Percentiles rank a stretch among this genome's conserved stretches.
Evolutionary conservation across 768 basidiomycete species (phyloP).

Genomic region (Scleroderma citrinum): DNA sequence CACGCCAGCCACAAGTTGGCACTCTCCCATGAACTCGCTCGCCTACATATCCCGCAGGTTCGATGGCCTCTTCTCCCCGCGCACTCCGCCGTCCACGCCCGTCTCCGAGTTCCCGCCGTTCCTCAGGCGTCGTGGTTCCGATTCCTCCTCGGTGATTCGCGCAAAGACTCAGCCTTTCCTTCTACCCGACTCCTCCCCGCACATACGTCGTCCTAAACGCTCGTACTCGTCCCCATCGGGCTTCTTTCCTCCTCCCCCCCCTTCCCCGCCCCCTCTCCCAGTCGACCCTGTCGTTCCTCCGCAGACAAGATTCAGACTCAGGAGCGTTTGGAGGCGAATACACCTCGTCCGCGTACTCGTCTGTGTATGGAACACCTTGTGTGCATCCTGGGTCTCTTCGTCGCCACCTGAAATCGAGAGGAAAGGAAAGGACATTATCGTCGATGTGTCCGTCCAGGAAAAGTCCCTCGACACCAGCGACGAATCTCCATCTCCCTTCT

Average conservation of each 20-base stretch:
- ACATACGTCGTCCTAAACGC: slow-evolving; percentile 37
- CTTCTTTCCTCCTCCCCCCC: slow-evolving; percentile 35
- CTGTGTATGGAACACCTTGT: slow-evolving; percentile 63
- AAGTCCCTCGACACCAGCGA: slow-evolving; percentile 4
- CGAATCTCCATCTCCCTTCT: slow-evolving; percentile 14
- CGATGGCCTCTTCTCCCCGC: slow-evolving; percentile 63
- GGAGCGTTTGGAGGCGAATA: slow-evolving; percentile 46
- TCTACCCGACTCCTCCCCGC: slow-evolving; percentile 29
- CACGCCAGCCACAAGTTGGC: neutral
- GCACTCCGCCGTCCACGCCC: slow-evolving; percentile 55
- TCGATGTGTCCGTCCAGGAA: slow-evolving; percentile 6
- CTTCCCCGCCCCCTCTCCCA: slow-evolving; percentile 22
- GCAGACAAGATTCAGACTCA: slow-evolving; percentile 34
- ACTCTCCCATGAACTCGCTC: slow-evolving; percentile 66
- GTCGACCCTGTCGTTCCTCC: slow-evolving; percentile 30
- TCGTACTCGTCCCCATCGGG: slow-evolving; percentile 61
- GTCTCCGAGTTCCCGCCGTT: slow-evolving; percentile 32
- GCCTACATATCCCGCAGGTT: slow-evolving; percentile 76
- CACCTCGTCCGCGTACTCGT: slow-evolving; percentile 69
- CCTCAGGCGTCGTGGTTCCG: slow-evolving; percentile 25
- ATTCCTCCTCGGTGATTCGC: slow-evolving; percentile 36
- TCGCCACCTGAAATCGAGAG: slow-evolving; percentile 19
- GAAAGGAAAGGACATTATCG: slow-evolving; percentile 6
- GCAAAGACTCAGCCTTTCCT: slow-evolving; percentile 53
- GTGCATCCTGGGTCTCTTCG: slow-evolving; percentile 52